Conservation (phyloP, 495 filamentous ascomycete genomes). For the Xylaria nigripes region DNA sequence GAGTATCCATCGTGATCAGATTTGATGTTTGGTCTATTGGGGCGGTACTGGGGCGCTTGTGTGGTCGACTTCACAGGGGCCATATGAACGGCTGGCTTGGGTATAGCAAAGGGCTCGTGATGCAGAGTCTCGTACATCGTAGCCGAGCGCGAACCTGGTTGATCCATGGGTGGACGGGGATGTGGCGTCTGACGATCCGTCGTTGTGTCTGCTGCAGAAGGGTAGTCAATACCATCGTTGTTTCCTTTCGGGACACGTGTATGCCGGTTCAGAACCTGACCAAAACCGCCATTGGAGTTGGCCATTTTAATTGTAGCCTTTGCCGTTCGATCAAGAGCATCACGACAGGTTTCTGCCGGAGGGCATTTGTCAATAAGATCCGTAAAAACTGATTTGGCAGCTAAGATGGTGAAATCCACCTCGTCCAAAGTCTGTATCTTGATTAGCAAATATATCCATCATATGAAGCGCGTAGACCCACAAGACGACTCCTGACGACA, state of each 20-base stretch:
- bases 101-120: conserved; percentile 19
- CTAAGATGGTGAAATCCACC: conserved; percentile 89
- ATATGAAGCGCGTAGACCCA: conserved; percentile 36
- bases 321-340: conserved; percentile 92
- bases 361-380: conserved; percentile 46
- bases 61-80: conserved; percentile 17
- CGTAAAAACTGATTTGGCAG: conserved; percentile 63
- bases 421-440: conserved; percentile 73
- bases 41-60: conserved; percentile 21
- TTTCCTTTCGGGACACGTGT: conserved; percentile 17
- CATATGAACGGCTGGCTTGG: conserved; percentile 18
- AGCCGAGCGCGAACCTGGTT: conserved; percentile 15
- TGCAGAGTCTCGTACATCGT: conserved; percentile 15
- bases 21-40: conserved; percentile 30
- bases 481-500: conserved; percentile 71
- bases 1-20: conserved; percentile 31
- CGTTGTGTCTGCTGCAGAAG: conserved; percentile 24
- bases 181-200: conserved; percentile 23
- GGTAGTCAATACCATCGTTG: conserved; percentile 29
- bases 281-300: conserved; percentile 73
- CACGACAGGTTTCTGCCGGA: conserved; percentile 65
- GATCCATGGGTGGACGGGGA: conserved; percentile 17
- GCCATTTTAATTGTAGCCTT: conserved; percentile 93
- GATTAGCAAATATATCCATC: conserved; percentile 22
- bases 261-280: conserved; percentile 31